Evolutionary conservation across 225 moss, liverwort and hornwort species (phyloP).

Genomic region (Pseudisothecium myosuroides): DNA sequence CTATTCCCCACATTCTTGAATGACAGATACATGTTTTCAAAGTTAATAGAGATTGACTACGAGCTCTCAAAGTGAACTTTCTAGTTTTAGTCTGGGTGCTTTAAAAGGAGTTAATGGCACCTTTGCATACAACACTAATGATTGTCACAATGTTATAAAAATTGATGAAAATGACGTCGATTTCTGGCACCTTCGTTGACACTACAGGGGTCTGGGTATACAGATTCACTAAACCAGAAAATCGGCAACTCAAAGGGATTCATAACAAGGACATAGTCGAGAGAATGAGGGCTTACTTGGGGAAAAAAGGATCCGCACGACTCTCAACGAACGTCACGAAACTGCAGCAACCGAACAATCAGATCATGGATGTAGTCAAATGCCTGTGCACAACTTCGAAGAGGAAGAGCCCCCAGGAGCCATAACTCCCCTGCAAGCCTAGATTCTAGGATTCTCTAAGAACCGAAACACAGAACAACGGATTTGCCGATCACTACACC

Average conservation of each 20-base stretch:
- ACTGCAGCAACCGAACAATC: conserved; percentile 19
- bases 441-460: background rate
- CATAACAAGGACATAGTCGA: background rate
- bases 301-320: conserved; percentile 40
- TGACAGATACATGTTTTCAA: background rate
- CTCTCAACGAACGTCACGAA: conserved; percentile 29
- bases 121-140: background rate
- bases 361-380: background rate
- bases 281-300: conserved; percentile 19
- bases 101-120: background rate
- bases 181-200: background rate
- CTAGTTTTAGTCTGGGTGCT: background rate
- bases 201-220: background rate
- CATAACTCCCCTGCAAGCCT: background rate
- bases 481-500: background rate
- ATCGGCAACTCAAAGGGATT: background rate
- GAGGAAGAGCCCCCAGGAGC: background rate
- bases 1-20: background rate
- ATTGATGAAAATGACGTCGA: background rate
- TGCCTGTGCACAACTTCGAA: background rate
- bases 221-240: background rate
- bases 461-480: background rate
- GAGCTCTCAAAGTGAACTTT: background rate
- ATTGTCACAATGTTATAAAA: background rate
- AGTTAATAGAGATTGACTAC: background rate